These are phyloP conservation scores for Nicotiana benthamiana DNA, from an alignment of 257 asterid genomes.

Conservation along the genomic window DNA sequence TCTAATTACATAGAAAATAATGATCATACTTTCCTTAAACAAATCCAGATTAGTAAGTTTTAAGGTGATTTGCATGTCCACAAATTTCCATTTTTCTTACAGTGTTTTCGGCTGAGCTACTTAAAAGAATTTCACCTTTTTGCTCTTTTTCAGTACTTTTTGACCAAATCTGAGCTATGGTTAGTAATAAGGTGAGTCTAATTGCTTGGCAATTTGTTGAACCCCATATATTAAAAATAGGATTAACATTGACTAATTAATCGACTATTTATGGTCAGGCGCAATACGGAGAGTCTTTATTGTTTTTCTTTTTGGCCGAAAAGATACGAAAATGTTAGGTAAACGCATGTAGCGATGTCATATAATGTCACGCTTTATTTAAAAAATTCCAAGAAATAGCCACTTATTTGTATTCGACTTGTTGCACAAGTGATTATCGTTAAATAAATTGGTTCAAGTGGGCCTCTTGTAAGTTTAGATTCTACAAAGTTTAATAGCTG, in stretches of 20 bases:
- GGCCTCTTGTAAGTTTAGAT: neutral
- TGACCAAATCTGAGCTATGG: too few relatives aligned
- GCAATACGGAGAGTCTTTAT: too few relatives aligned
- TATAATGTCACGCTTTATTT: neutral
- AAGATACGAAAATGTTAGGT: neutral
- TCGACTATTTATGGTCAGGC: neutral
- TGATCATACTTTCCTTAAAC: too few relatives aligned
- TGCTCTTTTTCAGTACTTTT: too few relatives aligned
- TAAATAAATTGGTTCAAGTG: neutral
- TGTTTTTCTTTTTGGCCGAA: too few relatives aligned
- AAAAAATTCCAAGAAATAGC: neutral
- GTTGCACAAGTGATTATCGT: neutral
- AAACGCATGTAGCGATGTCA: neutral
- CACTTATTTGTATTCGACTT: neutral
- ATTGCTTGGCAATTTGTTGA: neutral
- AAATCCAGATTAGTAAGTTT: too few relatives aligned
- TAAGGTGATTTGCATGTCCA: too few relatives aligned
- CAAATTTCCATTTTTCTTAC: too few relatives aligned
- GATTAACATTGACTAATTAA: neutral
- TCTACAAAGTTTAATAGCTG: neutral
- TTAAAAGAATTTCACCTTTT: too few relatives aligned
- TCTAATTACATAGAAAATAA: too few relatives aligned
- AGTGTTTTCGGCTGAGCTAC: too few relatives aligned
- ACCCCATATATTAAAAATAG: neutral
- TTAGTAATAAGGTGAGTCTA: too few relatives aligned